Evolutionary conservation across 2,329 filamentous ascomycete species (phyloP), one percentile per base, ranked within the genome.

Genomic region (Clonostachys rosea): DNA sequence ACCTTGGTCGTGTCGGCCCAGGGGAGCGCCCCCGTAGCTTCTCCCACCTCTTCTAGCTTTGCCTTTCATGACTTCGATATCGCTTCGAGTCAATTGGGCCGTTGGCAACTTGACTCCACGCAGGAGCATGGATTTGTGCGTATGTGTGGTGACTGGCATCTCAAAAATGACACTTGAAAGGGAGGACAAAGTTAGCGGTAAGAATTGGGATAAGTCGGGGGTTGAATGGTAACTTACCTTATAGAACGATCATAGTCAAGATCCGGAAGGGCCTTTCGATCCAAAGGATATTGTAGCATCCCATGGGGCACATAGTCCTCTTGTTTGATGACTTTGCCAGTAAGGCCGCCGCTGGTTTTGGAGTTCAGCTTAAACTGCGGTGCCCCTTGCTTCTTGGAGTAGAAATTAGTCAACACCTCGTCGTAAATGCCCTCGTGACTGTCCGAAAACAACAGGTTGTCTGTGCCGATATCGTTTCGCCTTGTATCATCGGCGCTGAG

Each of bases 61-160:
- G 46, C 78, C 76, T 60, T 83, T 82, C 40, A 91, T 79, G 8
- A 79, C 76, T 53, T 91, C 86, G 46, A 92, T 82, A 59, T 96
- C 91, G 49, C 79, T 80, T 34, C 81, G 77, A 48, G 88, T 87
- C 2, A 99, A 79, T 10, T 83, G 86, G 2, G 89, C 82, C 3
- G 77, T 69, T 5, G 87, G 82, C 48, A 91, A 76, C 56, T 86
- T 83, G 37, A 91, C 84, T 12, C 94, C 94, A 4, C 90, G 85
- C 35, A 99, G 76, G 13, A 99, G 78, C 87, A 96, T 95, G 6
- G 91, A 96, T 63, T 96, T 96, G 69, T 99, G 94, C 5, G 82
- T 73, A 56, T 89, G 79, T 10, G 74, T 75, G 16, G 81, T 82
- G 39, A 78, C 74, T 1, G 92, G 91, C 68, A 96, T 87, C 41